phyloP scores from a whole-genome alignment of 73 alveolate genomes.

The Paramecium tetraurelia region DNA sequence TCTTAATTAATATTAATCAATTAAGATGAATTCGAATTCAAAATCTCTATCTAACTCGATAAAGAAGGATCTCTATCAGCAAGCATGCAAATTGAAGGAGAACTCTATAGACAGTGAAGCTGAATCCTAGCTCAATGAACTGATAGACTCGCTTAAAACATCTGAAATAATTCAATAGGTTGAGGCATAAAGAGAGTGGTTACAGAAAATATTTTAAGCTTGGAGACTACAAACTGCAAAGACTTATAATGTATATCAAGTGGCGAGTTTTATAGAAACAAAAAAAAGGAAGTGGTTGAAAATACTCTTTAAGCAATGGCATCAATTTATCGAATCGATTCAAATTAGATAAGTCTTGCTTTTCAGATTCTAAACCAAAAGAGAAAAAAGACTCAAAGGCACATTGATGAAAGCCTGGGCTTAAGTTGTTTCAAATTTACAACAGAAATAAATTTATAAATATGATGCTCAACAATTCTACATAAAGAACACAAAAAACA shows the following conservation, averaged over 20 bases:
- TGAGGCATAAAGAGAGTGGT: constrained; percentile 26
- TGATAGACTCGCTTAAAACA: not conserved
- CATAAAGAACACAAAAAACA: not conserved
- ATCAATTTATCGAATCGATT: not conserved
- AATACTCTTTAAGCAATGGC: not conserved
- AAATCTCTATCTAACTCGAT: not conserved
- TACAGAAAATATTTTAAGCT: not conserved
- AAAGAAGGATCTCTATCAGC: not conserved
- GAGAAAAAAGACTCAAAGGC: not conserved
- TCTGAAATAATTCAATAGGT: constrained; percentile 70
- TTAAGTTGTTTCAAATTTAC: not conserved
- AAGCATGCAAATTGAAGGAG: not conserved
- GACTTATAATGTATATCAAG: not conserved
- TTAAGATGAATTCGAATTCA: not conserved
- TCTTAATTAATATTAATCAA: not conserved
- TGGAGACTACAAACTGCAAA: not conserved
- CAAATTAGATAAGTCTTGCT: not conserved
- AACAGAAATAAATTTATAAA: not conserved
- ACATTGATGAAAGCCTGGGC: not conserved
- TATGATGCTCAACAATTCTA: not conserved
- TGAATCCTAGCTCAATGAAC: not conserved
- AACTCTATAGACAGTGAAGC: not conserved
- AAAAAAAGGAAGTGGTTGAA: not conserved
- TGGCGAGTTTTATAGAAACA: not conserved
- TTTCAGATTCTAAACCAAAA: not conserved